Conservation (phyloP, 169 alveolate species). For the Plasmodium fragile region DNA sequence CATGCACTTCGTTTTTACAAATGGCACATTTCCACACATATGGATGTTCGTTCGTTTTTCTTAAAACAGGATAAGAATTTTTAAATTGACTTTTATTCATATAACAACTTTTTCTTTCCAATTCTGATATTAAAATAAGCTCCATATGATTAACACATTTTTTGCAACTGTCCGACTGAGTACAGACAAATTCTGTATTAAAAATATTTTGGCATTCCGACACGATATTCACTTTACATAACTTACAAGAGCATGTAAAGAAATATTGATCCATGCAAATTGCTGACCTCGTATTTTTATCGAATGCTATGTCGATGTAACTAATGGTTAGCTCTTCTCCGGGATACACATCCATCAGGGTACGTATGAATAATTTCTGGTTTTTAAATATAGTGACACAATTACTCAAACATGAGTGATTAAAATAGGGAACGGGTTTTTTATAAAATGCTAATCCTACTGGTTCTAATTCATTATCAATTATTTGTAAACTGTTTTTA, state of each 20-base stretch:
- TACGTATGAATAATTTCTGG: constrained; percentile 37
- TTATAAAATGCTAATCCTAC: constrained; percentile 50
- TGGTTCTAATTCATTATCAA: constrained; percentile 71
- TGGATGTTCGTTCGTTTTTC: constrained; percentile 25
- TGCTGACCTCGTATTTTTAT: constrained; percentile 34
- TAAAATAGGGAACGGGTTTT: constrained; percentile 60
- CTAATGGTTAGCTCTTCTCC: constrained; percentile 70
- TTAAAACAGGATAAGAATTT: constrained; percentile 44
- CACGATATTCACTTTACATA: constrained; percentile 54
- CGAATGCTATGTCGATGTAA: constrained; percentile 58
- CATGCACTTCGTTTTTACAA: constrained; percentile 57
- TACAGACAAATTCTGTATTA: constrained; percentile 51
- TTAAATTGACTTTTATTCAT: constrained; percentile 47
- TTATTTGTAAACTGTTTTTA: constrained; percentile 52
- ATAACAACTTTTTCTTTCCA: constrained; percentile 36
- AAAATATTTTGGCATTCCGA: constrained; percentile 60
- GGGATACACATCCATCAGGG: constrained; percentile 66
- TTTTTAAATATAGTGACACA: constrained; percentile 64
- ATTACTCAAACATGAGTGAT: constrained; percentile 73
- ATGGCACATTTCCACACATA: constrained; percentile 49
- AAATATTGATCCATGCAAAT: constrained; percentile 67
- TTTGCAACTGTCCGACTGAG: constrained; percentile 67
- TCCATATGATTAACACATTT: constrained; percentile 53
- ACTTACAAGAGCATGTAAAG: constrained; percentile 65
- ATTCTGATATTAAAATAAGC: constrained; percentile 43